Evolutionary conservation across 345 rosid species (phyloP), one percentile per base, ranked within the genome.

Genomic region (Lumnitzera littorea): DNA sequence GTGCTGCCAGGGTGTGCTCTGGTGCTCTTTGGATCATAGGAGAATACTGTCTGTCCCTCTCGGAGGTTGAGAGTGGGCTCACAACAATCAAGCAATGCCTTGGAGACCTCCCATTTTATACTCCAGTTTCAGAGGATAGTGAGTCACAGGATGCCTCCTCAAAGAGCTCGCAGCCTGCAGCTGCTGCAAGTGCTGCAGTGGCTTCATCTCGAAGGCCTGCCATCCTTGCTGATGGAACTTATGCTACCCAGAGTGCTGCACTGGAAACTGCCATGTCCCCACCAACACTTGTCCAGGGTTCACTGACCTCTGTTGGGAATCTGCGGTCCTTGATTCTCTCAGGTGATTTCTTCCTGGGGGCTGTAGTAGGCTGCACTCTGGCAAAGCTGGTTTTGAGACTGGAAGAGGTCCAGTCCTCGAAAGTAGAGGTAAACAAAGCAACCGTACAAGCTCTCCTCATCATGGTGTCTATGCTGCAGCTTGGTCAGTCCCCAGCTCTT

Each of bases 271-370:
- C 89, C 62, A 82, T 89, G 61, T 79, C 95, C 15, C 76, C 89
- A 51, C 91, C 96, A n/a, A 76, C 82, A 2, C 48, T 87, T 67
- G 88, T 86, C 69, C 96, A 89, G 58, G 95, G 95, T 50, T 78
- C 91, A 67, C 48, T 81, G 67, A 55, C 84, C 60, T 75, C 91
- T 67, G 72, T 62, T 15, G 95, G 85, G 27, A 90, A 94, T 71
- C 74, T 94, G 75, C 81, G 99, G 74, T 89, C 96, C 43, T 87
- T 90, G 74, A 81, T 94, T 49, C 90, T 94, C 51, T 81, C 87
- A 24, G 99, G 99, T 25, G 99, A 94, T 63, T 94, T 94, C 74
- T 94, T 90, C 85, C 95, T 94, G 7, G 99, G 95, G 68, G 90
- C 99, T n/a, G 95, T 94, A 71, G 96, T 94, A 62, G 87, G 91